Evolutionary conservation across 192 early-diverging fungal species (phyloP), one percentile per base, ranked within the genome.

Genomic region (Gamsiella multidivaricata): DNA sequence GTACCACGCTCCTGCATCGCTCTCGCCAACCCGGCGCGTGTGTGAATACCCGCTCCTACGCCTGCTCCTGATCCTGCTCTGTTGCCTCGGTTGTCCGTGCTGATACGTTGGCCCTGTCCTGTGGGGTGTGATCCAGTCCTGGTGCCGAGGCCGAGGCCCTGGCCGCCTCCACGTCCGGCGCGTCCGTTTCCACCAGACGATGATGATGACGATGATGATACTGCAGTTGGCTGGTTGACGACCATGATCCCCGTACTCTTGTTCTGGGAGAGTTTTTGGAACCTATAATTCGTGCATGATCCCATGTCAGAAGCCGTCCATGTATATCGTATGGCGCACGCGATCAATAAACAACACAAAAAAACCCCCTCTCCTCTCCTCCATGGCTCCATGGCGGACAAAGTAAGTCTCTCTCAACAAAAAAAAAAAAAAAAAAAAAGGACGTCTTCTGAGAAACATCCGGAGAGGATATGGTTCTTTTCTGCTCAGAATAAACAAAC

Each of bases 1-100:
- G 53, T 42, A 0, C 74, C 74, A 47, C 74, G 74, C 43, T 78
- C 74, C 61, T 78, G 74, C 74, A 78, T 78, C 2, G 60, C 74
- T 58, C 74, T 68, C 3, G 74, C 74, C 6, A 78, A 36, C 26
- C 74, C 74, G 36, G 52, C 53, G 46, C 59, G 20, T 3, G 74
- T 78, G 22, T 64, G 74, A 54, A 78, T 7, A 14, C 74, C 72
- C 8, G 57, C 42, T 20, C 20, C 3, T 22, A 23, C 41, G 15
- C 23, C 25, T 50, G 22, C 20, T 49, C 50, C 65, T 46, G 52
- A 54, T 43, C 49, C 49, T 22, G 43, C 23, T 41, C 46, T 14
- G 32, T 11, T n/a, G 41, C 45, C 61, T 42, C 23, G 22, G n/a
- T 33, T 39, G 45, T 28, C 43, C 59, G 62, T 63, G 4, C 23